These are phyloP conservation scores for Trichoderma sp. DNA, from an alignment of 2,329 filamentous ascomycete species.

Conservation along the genomic window DNA sequence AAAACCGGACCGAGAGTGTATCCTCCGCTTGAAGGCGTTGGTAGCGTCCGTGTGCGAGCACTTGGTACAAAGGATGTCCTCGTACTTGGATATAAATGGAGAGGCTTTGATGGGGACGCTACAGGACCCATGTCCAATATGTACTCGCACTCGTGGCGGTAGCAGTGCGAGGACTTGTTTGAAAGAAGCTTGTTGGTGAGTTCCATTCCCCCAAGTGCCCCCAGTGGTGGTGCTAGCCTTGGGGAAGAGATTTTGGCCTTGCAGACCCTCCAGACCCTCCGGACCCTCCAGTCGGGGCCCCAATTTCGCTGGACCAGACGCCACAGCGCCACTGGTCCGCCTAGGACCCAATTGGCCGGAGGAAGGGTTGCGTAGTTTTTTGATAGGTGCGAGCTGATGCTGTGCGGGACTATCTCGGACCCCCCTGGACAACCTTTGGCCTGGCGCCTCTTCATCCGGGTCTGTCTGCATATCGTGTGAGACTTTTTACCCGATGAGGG, in stretches of 20 bases:
- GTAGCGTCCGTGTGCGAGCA: not conserved
- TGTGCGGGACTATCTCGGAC: conserved; percentile 19
- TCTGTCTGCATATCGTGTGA: not conserved
- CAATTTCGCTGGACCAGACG: conserved; percentile 19
- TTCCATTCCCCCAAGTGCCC: not conserved
- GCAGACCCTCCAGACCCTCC: not conserved
- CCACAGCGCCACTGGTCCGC: conserved; percentile 19
- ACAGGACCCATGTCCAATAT: conserved; percentile 12
- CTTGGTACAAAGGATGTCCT: not conserved
- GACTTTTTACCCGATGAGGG: conserved; percentile 12
- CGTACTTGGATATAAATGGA: conserved; percentile 12
- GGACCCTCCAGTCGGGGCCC: conserved; percentile 1
- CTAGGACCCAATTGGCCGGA: conserved; percentile 17
- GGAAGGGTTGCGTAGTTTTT: conserved; percentile 14
- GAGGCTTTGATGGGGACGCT: conserved; percentile 7
- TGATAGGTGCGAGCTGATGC: conserved; percentile 16
- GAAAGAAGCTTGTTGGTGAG: conserved; percentile 5
- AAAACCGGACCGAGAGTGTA: conserved; percentile 17
- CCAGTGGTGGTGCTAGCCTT: not conserved
- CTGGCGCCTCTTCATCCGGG: conserved; percentile 9
- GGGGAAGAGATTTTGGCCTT: conserved; percentile 11
- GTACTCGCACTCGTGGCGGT: not conserved
- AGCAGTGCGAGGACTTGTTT: not conserved
- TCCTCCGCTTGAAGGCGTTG: conserved; percentile 4
- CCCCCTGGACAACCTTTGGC: not conserved